Evolutionary conservation across 768 basidiomycete genomes (phyloP), one percentile per base, ranked within the genome.

Genomic region (Exidia glandulosa): DNA sequence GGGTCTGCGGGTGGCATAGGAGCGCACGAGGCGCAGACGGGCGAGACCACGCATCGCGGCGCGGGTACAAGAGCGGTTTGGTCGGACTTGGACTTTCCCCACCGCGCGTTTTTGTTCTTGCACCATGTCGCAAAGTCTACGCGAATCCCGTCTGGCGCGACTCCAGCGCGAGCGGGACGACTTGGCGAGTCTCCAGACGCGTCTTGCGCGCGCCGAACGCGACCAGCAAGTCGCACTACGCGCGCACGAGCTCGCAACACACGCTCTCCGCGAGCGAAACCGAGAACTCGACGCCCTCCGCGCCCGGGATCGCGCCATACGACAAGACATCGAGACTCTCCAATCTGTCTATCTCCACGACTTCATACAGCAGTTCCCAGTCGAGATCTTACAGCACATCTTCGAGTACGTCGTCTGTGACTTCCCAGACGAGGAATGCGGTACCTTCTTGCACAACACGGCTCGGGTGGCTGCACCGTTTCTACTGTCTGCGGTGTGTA

Each of bases 1-100:
- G 0, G 70, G 69, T 14, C 69, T 64, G 32, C 69, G 68, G 2
- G 67, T 68, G 27, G 69, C 69, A 56, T 71, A 70, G 12, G 56
- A 33, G 25, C 50, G 50, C 16, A 31, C 50, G 50, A 54, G 50
- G 16, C 25, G 50, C 27, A 9, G 25, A 6, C 50, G 27, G 4
- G 25, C 6, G 25, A 54, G 50, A 16, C 7, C 7, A 16, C 34
- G 34, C 34, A 16, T 36, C 7, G 34, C 34, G 34, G 34, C 16
- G 7, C 7, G 7, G 34, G 34, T 16, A 16, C 7, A 16, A 16
- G 7, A 7, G 16, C 34, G 34, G 34, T 36, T 7, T 36, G 34
- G 7, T 7, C 34, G 34, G 16, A 7, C 7, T 36, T 16, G 34
- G 34, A 36, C 7, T 36, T 36, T n/a, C n/a, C n/a, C n/a, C n/a